Evolutionary conservation across 768 basidiomycete genomes (phyloP), one percentile per base, ranked within the genome.

Genomic region (Mycena haematopus): DNA sequence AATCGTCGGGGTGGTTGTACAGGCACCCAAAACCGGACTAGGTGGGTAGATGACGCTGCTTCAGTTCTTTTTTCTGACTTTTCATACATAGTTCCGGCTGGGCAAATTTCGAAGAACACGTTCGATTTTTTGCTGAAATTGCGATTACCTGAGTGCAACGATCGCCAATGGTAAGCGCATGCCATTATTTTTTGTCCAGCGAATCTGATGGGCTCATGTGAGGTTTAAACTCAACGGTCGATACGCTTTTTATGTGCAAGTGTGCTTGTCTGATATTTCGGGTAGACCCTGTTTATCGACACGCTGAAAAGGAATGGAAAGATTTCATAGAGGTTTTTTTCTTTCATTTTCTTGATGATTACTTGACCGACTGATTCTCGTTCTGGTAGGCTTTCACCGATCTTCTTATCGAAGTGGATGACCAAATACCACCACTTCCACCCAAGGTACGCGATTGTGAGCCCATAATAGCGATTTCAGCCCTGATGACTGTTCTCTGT

Each of bases 281-380:
- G 45, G 15, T 72, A 91, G 92, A 94, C 68, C 88, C 90, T 1
- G 85, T 91, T 3, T 96, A 90, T 70, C 82, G 93, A 22, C 83
- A 82, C 22, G 92, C 92, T 1, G 95, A 96, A 73, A 85, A 88
- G 68, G 93, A 98, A 74, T 98, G 92, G 90, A 91, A 90, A 71
- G 84, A 81, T 38, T 98, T 67, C 29, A 42, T 67, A 21, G 66
- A 61, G 44, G 65, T 77, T 0, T 86, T 10, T 45, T 24, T 5
- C n/a, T n/a, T n/a, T n/a, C n/a, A n/a, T 22, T 14, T 45, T 24
- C 22, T 24, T 24, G 19, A 42, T 10, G 9, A 13, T 11, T 10
- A n/a, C 8, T 9, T 17, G 10, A 45, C 17, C 21, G n/a, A 11
- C 22, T 45, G 4, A n/a, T 7, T 22, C 9, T 22, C 22, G 22